phyloP scores from a whole-genome alignment of 2,329 filamentous ascomycete genomes.

The Colletotrichum graminicola region DNA sequence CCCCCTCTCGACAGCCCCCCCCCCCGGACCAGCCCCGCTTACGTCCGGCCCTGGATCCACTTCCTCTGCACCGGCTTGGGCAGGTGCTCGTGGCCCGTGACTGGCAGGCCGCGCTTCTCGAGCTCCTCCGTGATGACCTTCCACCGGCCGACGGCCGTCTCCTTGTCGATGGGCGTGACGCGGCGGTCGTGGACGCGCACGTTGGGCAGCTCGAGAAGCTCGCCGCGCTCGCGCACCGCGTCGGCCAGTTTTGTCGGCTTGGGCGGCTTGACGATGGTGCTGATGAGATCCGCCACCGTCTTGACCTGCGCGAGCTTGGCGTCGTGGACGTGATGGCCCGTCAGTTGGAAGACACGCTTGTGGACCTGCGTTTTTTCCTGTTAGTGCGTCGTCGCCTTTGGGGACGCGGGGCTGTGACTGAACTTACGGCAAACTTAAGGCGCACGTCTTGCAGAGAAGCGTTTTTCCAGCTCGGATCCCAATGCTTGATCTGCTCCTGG shows the following conservation, averaged over 20 bases:
- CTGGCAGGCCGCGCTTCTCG: constrained; percentile 69
- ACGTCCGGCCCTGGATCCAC: constrained; percentile 57
- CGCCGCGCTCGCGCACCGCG: constrained; percentile 61
- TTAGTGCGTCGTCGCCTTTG: not conserved
- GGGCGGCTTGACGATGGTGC: constrained; percentile 64
- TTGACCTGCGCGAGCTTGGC: constrained; percentile 69
- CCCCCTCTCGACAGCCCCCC: not conserved
- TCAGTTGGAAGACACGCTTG: constrained; percentile 85
- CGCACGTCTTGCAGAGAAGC: constrained; percentile 67
- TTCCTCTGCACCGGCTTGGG: constrained; percentile 58
- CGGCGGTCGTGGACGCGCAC: constrained; percentile 75
- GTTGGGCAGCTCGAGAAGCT: constrained; percentile 72
- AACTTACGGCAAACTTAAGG: constrained; percentile 80
- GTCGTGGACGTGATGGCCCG: constrained; percentile 82
- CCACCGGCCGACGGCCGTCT: constrained; percentile 79
- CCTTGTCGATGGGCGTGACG: constrained; percentile 78
- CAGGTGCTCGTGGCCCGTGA: constrained; percentile 60
- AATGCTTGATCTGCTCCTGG: constrained; percentile 56
- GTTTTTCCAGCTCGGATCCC: constrained; percentile 69
- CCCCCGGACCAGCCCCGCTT: constrained; percentile 28
- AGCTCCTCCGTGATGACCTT: constrained; percentile 84
- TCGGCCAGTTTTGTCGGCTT: constrained; percentile 74
- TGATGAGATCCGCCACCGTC: constrained; percentile 67
- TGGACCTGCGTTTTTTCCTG: constrained; percentile 68
- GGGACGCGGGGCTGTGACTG: not conserved